Evolutionary conservation across 139 green algal species (phyloP).

Genomic region (Diplosphaera chodatii): DNA sequence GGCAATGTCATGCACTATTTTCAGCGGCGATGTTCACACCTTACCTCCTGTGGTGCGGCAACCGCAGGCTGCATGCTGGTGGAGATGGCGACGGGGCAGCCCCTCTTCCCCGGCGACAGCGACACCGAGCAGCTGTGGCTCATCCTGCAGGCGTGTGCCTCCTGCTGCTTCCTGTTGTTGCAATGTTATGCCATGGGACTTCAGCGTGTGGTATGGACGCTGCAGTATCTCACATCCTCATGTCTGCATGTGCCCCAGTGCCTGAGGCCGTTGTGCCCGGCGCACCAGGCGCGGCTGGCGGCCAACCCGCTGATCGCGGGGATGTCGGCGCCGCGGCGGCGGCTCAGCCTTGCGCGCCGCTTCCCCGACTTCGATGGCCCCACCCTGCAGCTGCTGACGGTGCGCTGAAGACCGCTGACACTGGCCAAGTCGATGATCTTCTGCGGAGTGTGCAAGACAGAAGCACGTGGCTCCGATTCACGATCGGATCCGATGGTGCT

Average conservation of each 20-base stretch:
- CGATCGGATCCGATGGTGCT: no score
- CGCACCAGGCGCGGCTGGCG: conserved; percentile 25
- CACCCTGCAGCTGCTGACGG: conserved; percentile 35
- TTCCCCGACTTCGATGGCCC: conserved; percentile 14
- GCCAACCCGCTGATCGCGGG: not conserved
- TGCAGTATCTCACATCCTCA: no score
- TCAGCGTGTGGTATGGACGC: no score
- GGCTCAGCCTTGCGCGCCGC: conserved; percentile 25
- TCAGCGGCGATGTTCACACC: no score
- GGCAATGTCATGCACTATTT: no score
- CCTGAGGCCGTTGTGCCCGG: conserved; percentile 33
- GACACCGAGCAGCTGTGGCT: conserved; percentile 92
- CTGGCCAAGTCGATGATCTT: not conserved
- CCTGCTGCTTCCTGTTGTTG: no score
- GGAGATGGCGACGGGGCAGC: conserved; percentile 78
- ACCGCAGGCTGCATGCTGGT: conserved; percentile 80
- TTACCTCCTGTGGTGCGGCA: no score
- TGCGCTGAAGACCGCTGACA: not conserved
- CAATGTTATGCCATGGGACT: no score
- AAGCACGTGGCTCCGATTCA: no score
- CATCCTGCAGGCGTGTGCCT: conserved; percentile 40
- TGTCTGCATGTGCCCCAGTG: not conserved
- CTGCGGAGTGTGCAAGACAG: not conserved
- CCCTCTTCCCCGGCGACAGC: conserved; percentile 82
- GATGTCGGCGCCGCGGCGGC: conserved; percentile 27